Percentiles rank a stretch among this genome's conserved stretches.
Conservation (phyloP, 345 rosid genomes). For the Citrus sinensis region DVS_A1.0 CM039165.1:35927501-35928000, state of each 20-base stretch:
- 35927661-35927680: neutral
- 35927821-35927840: neutral
- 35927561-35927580: conserved; percentile 41
- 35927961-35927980: neutral
- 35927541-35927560: conserved; percentile 93
- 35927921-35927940: neutral
- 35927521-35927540: conserved; percentile 88
- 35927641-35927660: neutral
- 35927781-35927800: neutral
- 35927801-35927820: neutral
- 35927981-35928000: neutral
- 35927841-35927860: neutral
- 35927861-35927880: neutral
- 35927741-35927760: neutral
- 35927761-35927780: neutral
- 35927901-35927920: neutral
- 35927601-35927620: neutral
- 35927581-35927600: neutral
- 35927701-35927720: neutral
- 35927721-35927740: neutral
- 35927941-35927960: neutral
- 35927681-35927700: neutral
- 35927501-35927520: conserved; percentile 91
- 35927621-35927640: neutral
- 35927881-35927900: neutral